phyloP scores from a whole-genome alignment of 2,329 filamentous ascomycete genomes.

The Fusarium scirpi region DNA sequence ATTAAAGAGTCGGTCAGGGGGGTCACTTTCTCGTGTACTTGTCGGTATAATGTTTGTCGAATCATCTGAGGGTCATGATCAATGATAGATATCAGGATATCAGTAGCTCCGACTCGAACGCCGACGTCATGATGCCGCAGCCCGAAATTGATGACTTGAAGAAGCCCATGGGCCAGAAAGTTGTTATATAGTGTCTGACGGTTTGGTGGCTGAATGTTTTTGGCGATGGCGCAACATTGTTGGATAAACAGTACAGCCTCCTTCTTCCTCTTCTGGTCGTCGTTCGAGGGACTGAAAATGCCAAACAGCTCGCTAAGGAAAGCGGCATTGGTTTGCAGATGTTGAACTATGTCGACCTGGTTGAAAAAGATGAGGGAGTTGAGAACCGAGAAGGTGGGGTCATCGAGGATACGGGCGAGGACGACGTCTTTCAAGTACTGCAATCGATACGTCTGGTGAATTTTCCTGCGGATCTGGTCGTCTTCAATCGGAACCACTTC shows the following conservation, averaged over 20 bases:
- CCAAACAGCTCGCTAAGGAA: conserved; percentile 90
- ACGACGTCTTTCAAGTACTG: conserved; percentile 99
- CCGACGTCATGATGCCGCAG: conserved; percentile 85
- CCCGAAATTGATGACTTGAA: conserved; percentile 91
- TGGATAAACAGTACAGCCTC: conserved; percentile 97
- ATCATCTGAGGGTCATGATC: conserved; percentile 97
- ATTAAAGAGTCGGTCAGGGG: conserved; percentile 93
- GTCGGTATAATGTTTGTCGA: conserved; percentile 90
- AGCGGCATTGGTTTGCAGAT: conserved; percentile 82
- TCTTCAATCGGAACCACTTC: conserved; percentile 96
- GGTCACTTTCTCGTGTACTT: conserved; percentile 86
- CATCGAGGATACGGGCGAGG: conserved; percentile 92
- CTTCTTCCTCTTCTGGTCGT: conserved; percentile 81
- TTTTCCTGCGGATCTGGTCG: conserved; percentile 83
- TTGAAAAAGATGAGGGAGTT: conserved; percentile 99
- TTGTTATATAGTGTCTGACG: conserved; percentile 88
- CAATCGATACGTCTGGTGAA: conserved; percentile 94
- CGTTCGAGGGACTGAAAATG: conserved; percentile 78
- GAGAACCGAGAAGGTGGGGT: conserved; percentile 96
- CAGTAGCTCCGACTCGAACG: conserved; percentile 90
- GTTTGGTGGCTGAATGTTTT: conserved; percentile 88
- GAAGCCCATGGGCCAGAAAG: conserved; percentile 87
- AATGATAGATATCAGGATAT: conserved; percentile 92
- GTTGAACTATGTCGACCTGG: conserved; percentile 96
- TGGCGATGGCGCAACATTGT: conserved; percentile 93